These are phyloP conservation scores for Dactylis glomerata DNA, from an alignment of 176 grass and related monocot species.

Conservation along the genomic window DNA sequence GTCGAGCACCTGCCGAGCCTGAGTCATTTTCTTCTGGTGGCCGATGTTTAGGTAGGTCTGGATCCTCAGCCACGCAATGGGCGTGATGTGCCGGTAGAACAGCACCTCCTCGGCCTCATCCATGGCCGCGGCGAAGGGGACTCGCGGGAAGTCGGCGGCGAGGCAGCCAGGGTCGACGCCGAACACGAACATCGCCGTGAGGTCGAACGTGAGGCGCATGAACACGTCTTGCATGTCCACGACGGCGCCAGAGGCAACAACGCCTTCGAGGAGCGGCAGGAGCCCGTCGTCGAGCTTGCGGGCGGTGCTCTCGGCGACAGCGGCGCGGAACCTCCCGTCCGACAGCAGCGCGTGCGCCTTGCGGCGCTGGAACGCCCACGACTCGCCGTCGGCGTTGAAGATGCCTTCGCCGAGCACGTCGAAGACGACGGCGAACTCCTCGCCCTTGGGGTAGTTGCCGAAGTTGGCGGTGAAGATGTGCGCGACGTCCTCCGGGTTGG, in stretches of 20 bases:
- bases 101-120: conserved; percentile 57
- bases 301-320: conserved; percentile 27
- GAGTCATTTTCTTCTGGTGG: conserved; percentile 38
- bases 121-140: conserved; percentile 68
- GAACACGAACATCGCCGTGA: conserved; percentile 61
- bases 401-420: conserved; percentile 70
- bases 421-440: conserved; percentile 55
- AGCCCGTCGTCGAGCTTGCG: conserved; percentile 50
- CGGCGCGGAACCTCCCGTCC: conserved; percentile 42
- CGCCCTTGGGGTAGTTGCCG: conserved; percentile 74
- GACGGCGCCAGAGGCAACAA: conserved; percentile 23
- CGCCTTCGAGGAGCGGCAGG: conserved; percentile 43
- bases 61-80: conserved; percentile 35
- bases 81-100: conserved; percentile 52
- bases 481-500: conserved; percentile 63
- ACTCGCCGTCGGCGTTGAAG: conserved; percentile 73
- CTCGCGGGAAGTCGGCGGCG: conserved; percentile 42
- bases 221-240: conserved; percentile 78
- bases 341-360: conserved; percentile 56
- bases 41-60: conserved; percentile 37
- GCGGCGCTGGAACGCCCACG: conserved; percentile 62
- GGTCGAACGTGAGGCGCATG: conserved; percentile 72
- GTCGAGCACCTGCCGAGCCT: conserved; percentile 46
- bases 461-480: conserved; percentile 63
- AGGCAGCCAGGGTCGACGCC: conserved; percentile 70